Conservation (phyloP, 73 alveolate genomes). For the Tetrahymena thermophila region DNA sequence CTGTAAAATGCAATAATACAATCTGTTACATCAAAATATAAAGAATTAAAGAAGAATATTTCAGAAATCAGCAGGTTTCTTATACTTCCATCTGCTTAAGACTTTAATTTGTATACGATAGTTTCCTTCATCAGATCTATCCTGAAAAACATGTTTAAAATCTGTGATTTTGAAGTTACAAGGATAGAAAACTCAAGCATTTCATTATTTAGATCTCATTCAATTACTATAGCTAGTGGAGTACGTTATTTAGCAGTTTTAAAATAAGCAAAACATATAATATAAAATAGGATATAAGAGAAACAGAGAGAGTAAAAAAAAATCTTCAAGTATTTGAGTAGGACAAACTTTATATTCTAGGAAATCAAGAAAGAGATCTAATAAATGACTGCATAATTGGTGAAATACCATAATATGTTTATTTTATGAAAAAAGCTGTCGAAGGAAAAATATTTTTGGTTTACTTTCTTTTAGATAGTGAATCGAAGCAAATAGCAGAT, state of each 20-base stretch:
- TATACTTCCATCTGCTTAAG: neutral
- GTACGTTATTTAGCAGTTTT: neutral
- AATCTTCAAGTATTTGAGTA: neutral
- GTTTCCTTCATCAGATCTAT: neutral
- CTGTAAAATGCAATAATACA: neutral
- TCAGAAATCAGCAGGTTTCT: neutral
- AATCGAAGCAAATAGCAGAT: neutral
- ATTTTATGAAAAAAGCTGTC: neutral
- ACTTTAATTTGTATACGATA: neutral
- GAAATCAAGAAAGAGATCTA: neutral
- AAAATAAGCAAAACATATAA: neutral
- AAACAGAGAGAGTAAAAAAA: neutral
- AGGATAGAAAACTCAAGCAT: neutral
- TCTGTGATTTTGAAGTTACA: neutral
- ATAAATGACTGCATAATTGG: conserved; percentile 1
- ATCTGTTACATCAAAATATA: neutral
- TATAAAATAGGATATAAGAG: neutral
- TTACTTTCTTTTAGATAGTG: neutral
- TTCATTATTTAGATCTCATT: neutral
- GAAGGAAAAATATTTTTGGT: neutral
- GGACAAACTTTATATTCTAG: neutral
- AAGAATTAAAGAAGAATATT: neutral
- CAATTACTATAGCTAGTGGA: neutral
- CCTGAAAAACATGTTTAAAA: neutral
- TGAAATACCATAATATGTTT: neutral